Conservation (phyloP, 1,284 basidiomycete genomes). For the Leccinum griseonigrum region DNA sequence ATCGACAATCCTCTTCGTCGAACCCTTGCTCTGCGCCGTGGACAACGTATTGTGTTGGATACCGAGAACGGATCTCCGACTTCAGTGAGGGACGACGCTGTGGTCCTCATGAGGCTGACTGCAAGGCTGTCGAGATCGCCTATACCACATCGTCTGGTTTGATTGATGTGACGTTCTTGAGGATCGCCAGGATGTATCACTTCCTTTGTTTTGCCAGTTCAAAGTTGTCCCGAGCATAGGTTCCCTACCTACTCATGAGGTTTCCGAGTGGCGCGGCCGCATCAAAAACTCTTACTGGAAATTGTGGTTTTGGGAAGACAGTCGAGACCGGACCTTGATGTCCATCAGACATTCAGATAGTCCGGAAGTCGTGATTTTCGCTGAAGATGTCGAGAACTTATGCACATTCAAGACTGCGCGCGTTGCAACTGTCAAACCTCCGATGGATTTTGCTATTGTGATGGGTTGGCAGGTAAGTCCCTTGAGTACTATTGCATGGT, state of each 20-base stretch:
- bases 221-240: conserved; percentile 87
- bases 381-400: conserved; percentile 81
- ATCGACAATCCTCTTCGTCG: conserved; percentile 90
- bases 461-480: conserved; percentile 89
- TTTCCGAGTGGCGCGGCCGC: conserved; percentile 75
- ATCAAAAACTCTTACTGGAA: conserved; percentile 99
- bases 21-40: conserved; percentile 77
- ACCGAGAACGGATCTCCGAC: conserved; percentile 45
- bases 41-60: conserved; percentile 74
- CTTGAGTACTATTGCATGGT: background rate
- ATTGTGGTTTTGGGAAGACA: conserved; percentile 91
- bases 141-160: conserved; percentile 53
- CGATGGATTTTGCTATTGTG: conserved; percentile 99
- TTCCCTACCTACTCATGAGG: conserved; percentile 92
- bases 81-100: conserved; percentile 72
- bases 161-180: conserved; percentile 85
- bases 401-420: conserved; percentile 86
- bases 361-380: conserved; percentile 79
- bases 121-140: conserved; percentile 82
- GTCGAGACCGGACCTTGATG: conserved; percentile 68
- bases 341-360: conserved; percentile 83
- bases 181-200: conserved; percentile 72
- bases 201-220: conserved; percentile 85
- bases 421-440: conserved; percentile 72
- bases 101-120: conserved; percentile 68